phyloP scores from a whole-genome alignment of 371 early-diverging fungal genomes.

The Mortierella sp. region DNA sequence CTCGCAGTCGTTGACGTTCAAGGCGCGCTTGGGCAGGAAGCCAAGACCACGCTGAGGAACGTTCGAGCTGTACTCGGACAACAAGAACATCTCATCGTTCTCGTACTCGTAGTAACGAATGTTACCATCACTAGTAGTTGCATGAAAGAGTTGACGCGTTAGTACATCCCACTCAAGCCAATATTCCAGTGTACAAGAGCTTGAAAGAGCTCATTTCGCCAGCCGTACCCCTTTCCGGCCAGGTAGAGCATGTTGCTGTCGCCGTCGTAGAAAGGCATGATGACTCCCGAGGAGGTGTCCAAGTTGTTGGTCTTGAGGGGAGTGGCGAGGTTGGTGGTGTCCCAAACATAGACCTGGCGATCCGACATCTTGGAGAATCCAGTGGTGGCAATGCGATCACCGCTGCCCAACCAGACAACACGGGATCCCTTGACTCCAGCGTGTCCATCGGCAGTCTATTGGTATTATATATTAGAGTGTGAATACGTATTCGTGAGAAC shows the following conservation, averaged over 20 bases:
- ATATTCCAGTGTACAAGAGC: background rate
- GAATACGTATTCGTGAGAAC: background rate
- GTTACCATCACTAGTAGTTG: constrained; percentile 88
- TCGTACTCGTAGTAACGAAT: constrained; percentile 98
- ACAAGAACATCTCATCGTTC: constrained; percentile 80
- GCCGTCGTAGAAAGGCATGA: constrained; percentile 96
- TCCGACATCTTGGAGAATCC: constrained; percentile 95
- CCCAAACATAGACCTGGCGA: constrained; percentile 95
- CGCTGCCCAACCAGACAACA: constrained; percentile 91
- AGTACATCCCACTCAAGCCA: background rate
- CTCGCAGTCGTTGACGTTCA: constrained; percentile 90
- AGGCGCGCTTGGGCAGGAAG: constrained; percentile 94
- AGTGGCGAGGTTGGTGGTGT: constrained; percentile 76
- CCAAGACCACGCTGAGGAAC: constrained; percentile 96
- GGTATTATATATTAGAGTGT: background rate
- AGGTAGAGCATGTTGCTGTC: constrained; percentile 93
- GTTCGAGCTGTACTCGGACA: constrained; percentile 90
- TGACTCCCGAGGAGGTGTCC: constrained; percentile 94
- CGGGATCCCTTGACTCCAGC: constrained; percentile 97
- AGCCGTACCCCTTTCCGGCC: constrained; percentile 90
- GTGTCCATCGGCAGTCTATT: constrained; percentile 84
- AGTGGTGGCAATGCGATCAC: constrained; percentile 88
- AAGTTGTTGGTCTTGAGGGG: constrained; percentile 86
- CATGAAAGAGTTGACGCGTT: background rate
- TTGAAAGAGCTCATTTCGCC: too few species aligned